These are phyloP conservation scores for Xylariales sp. DNA, from an alignment of 2,329 filamentous ascomycete species.

Conservation along the genomic window DNA sequence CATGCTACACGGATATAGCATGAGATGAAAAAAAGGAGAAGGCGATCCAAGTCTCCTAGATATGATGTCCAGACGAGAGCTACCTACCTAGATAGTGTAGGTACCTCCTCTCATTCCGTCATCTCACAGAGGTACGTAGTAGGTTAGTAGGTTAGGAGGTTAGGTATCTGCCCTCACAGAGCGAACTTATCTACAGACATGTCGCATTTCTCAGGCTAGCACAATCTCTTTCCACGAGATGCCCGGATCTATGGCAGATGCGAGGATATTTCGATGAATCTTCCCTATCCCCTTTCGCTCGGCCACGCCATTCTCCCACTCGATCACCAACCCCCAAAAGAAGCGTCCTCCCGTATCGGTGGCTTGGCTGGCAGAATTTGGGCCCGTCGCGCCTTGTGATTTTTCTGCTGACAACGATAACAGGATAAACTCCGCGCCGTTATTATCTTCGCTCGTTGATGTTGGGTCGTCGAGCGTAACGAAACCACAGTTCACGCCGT, in stretches of 20 bases:
- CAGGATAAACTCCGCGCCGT: slow-evolving; percentile 37
- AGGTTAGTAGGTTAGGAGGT: no score
- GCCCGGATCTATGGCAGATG: slow-evolving; percentile 24
- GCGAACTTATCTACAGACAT: neutral
- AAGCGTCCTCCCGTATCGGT: slow-evolving; percentile 24
- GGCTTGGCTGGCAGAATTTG: slow-evolving; percentile 1
- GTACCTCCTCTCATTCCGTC: neutral
- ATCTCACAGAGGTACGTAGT: no score
- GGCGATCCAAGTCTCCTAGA: neutral
- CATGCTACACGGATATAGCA: neutral
- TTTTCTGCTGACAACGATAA: slow-evolving; percentile 35
- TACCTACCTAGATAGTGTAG: no score
- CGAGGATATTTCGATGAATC: slow-evolving; percentile 31
- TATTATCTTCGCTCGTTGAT: neutral
- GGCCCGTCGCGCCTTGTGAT: slow-evolving; percentile 14
- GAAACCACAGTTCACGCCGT: slow-evolving; percentile 35
- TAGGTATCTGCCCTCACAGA: neutral
- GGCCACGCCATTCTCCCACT: slow-evolving; percentile 36
- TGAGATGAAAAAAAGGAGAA: neutral
- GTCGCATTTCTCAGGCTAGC: slow-evolving; percentile 25
- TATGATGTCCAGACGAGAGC: no score
- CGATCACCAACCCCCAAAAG: slow-evolving; percentile 40
- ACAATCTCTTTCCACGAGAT: slow-evolving; percentile 38
- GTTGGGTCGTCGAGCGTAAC: slow-evolving; percentile 35
- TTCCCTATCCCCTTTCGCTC: slow-evolving; percentile 41